Base-by-base conservation (phyloP, 306 rosid species). In the Parietaria judaica region DNA sequence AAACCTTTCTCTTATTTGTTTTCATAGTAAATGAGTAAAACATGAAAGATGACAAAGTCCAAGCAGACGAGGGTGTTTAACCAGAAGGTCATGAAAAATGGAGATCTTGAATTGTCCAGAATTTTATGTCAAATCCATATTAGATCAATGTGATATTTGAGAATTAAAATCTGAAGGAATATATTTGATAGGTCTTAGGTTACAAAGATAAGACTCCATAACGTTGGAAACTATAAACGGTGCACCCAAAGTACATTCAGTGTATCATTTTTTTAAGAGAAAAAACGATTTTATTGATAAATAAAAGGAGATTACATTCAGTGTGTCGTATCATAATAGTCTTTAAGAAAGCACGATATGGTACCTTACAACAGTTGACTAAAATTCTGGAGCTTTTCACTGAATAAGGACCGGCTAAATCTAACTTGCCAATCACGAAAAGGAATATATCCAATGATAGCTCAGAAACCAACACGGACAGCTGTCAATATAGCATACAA, bases 301-400 rank as follows among this genome's bases (percentile, higher is more conserved):
- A n/a, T n/a, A n/a, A n/a, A n/a, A n/a, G n/a, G n/a, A n/a, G n/a
- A n/a, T n/a, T n/a, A 4, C 43, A 60, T 62, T 56, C 47, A 49
- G 65, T 62, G 56, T 34, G 44, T 44, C 67, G 56, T 34, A 56
- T 44, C 67, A 54, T 68, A 53, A 11, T 51, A 48, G 31, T n/a
- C 36, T 34, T 43, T 44, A 65, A 38, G 58, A 64, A 36, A 65
- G 31, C 31, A 23, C 31, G 31, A 23, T 62, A 66, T 63, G 79
- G 60, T 70, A 91, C 98, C 98, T 85, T 88, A 95, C 95, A 88
- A 78, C 85, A 78, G 72, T 91, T 85, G 63, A 80, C 84, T 70
- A 80, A 72, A 73, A 83, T 66, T 75, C 73, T 72, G 58, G 84
- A 77, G 77, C 81, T 80, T 70, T 63, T 87, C 76, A 91, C 78